Conservation (phyloP, 352 stramenopile species). For the Globisporangium radiosum region DNA sequence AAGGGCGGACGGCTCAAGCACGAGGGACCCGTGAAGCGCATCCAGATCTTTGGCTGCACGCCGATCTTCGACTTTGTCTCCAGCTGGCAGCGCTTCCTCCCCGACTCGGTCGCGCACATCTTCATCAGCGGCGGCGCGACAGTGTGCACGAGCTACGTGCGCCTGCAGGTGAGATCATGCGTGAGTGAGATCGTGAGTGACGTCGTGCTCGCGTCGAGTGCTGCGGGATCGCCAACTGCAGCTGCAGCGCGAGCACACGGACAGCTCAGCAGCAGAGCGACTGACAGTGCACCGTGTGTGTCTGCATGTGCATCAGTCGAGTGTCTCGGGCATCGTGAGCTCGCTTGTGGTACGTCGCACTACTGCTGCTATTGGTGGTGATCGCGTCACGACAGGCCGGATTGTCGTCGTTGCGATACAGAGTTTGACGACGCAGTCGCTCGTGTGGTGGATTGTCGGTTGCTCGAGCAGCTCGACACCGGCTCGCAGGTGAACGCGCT, state of each 20-base stretch:
- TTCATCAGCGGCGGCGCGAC: conserved; percentile 64
- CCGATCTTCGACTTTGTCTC: conserved; percentile 55
- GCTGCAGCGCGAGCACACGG: too few relatives aligned
- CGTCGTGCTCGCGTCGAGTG: background rate
- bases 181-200: background rate
- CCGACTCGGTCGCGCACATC: conserved; percentile 43
- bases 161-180: conserved; percentile 32
- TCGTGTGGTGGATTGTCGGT: background rate
- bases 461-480: conserved; percentile 28
- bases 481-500: conserved; percentile 45
- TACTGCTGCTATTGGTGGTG: background rate
- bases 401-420: background rate
- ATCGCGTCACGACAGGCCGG: too few relatives aligned
- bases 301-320: conserved; percentile 17
- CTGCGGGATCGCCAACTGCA: too few relatives aligned
- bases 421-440: too few relatives aligned
- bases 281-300: background rate
- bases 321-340: conserved; percentile 29
- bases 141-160: conserved; percentile 44
- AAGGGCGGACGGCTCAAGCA: conserved; percentile 52
- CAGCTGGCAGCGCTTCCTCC: conserved; percentile 43
- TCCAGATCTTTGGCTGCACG: conserved; percentile 74
- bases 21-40: conserved; percentile 40
- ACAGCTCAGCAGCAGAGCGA: background rate
- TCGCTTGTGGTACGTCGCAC: conserved; percentile 31